Evolutionary conservation across 2,329 filamentous ascomycete genomes (phyloP), one percentile per base, ranked within the genome.

Genomic region (Exophiala oligosperma): DNA sequence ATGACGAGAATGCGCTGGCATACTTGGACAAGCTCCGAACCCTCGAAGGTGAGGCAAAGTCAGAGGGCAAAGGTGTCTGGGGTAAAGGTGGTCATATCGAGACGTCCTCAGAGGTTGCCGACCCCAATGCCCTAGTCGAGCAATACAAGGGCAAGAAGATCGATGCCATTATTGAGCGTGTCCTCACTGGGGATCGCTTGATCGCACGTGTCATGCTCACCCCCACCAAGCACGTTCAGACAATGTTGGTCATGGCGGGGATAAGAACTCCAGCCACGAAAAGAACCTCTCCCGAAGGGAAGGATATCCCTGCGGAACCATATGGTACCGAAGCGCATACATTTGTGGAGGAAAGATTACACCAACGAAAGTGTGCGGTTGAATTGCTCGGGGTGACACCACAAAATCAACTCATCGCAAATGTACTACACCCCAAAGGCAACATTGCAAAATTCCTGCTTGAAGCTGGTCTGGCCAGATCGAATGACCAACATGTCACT

Each of bases 401-500:
- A 1, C 93, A 97, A 74, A 90, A 90, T 59, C 90, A 97, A 70
- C 83, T 99, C n/a, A 86, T 99, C 54, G 94, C 90, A 56, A 86
- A 86, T 50, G 82, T 99, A 44, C 82, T 92, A 64, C 94, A 99
- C 76, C 92, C 92, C 28, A 85, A 88, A 60, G 94, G 94, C 63
- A 96, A 92, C 75, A 96, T 99, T 72, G 91, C 92, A 62, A 91
- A 90, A 65, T 95, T 96, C 74, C 76, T 99, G 44, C 85, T 99
- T 46, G 86, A 93, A 68, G 90, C 92, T 53, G 94, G 94, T 67
- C 81, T 97, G 56, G 94, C 93, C 41, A 85, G 91, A 69, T 97
- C 93, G 79, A 92, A 92, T 64, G 94, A 99, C 74, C 92, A 94
- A 76, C 94, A 99, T 78, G 96, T 93, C 0, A 95, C 92, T 40